Percentiles rank a stretch among this genome's conserved stretches.
Conservation (phyloP, 2,329 filamentous ascomycete species). For the Simplicillium sp. region DNA sequence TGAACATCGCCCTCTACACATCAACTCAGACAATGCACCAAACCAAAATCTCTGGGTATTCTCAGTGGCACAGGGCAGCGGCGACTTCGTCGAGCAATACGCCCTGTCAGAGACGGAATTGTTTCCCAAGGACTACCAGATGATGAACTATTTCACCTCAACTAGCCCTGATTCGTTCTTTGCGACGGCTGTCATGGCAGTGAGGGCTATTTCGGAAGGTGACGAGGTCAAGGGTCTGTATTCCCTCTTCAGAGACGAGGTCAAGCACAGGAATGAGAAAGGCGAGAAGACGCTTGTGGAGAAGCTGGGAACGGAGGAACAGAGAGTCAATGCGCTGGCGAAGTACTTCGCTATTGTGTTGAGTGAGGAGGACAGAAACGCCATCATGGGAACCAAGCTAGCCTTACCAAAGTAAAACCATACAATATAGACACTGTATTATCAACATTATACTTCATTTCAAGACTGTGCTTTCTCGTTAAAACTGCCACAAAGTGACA, state of each 20-base stretch:
- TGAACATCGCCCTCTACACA: constrained; percentile 18
- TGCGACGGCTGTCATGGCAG: constrained; percentile 24
- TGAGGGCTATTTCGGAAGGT: constrained; percentile 15
- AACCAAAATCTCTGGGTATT: constrained; percentile 29
- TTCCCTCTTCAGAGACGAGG: constrained; percentile 30
- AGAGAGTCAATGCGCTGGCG: constrained; percentile 37
- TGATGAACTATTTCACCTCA: constrained; percentile 32
- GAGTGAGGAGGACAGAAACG: constrained; percentile 31
- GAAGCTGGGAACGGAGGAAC: constrained; percentile 32
- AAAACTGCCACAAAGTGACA: too few relatives aligned
- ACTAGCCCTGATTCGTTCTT: constrained; percentile 26
- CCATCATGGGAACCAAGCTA: constrained; percentile 31
- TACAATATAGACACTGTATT: constrained; percentile 1
- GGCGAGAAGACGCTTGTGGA: constrained; percentile 27
- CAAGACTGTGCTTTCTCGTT: not conserved
- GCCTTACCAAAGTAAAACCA: constrained; percentile 2
- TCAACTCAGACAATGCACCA: constrained; percentile 17
- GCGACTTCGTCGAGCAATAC: constrained; percentile 36
- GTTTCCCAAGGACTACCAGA: constrained; percentile 33
- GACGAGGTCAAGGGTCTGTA: constrained; percentile 24
- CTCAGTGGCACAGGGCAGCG: constrained; percentile 16
- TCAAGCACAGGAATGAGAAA: constrained; percentile 29
- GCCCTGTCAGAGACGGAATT: constrained; percentile 42
- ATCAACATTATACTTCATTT: not conserved
- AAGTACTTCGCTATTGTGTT: constrained; percentile 41